phyloP scores from a whole-genome alignment of 2,329 filamentous ascomycete species.

The Arthrobotrys conoides region DNA sequence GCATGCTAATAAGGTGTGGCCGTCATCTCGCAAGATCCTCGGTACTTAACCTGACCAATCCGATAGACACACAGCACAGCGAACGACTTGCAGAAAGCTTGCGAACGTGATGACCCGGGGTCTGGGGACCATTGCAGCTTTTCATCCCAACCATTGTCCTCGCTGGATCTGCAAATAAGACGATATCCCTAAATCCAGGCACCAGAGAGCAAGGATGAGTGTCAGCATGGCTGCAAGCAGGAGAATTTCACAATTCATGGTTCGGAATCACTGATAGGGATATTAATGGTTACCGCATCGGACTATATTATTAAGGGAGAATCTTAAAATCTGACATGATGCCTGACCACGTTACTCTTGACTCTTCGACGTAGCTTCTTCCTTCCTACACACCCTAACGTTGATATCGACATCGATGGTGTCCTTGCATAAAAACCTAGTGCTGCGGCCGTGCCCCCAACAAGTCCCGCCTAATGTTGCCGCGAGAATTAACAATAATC shows the following conservation, averaged over 20 bases:
- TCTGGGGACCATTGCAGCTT: slow-evolving; percentile 49
- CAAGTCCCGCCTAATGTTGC: slow-evolving; percentile 60
- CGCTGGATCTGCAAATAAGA: slow-evolving; percentile 55
- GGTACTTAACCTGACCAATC: slow-evolving; percentile 46
- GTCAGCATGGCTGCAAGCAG: slow-evolving; percentile 29
- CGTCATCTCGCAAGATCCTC: slow-evolving; percentile 50
- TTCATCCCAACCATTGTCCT: slow-evolving; percentile 46
- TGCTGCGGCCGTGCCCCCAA: slow-evolving; percentile 40
- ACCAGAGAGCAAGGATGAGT: slow-evolving; percentile 45
- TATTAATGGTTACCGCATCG: slow-evolving; percentile 26
- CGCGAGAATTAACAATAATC: slow-evolving; percentile 3
- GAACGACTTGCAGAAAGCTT: slow-evolving; percentile 35
- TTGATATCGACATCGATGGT: slow-evolving; percentile 30
- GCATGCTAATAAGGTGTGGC: slow-evolving; percentile 8
- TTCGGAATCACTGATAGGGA: slow-evolving; percentile 25
- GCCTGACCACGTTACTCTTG: slow-evolving; percentile 46
- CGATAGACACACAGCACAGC: slow-evolving; percentile 25
- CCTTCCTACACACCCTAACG: slow-evolving; percentile 21
- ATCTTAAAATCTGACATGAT: slow-evolving; percentile 56
- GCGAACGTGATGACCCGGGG: slow-evolving; percentile 40
- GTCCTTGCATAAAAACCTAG: slow-evolving; percentile 25
- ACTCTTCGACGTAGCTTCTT: slow-evolving; percentile 27
- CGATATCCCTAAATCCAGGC: slow-evolving; percentile 49
- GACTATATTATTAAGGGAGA: slow-evolving; percentile 38
- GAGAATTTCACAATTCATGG: slow-evolving; percentile 38